phyloP scores from a whole-genome alignment of 2,329 filamentous ascomycete species.

The Pyrenochaeta sp. region DNA sequence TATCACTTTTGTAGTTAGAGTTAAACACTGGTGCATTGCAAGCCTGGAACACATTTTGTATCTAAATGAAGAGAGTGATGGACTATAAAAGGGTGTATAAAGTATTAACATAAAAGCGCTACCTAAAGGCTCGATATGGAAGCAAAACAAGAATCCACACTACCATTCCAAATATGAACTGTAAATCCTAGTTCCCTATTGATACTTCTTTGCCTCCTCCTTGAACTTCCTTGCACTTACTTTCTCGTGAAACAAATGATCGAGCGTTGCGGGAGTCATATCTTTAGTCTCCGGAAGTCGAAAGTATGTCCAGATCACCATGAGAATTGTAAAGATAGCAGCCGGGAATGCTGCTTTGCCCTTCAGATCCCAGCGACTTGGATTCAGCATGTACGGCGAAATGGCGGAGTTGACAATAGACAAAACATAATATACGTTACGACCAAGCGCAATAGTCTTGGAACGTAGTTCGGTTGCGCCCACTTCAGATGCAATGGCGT shows the following conservation, averaged over 20 bases:
- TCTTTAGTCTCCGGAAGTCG: slow-evolving; percentile 78
- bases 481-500: slow-evolving; percentile 82
- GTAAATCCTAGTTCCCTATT: too few relatives aligned
- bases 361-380: slow-evolving; percentile 62
- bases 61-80: too few relatives aligned
- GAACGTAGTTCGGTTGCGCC: slow-evolving; percentile 81
- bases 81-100: too few relatives aligned
- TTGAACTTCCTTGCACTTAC: slow-evolving; percentile 22
- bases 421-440: slow-evolving; percentile 76
- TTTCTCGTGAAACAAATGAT: slow-evolving; percentile 74
- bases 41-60: too few relatives aligned
- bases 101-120: too few relatives aligned
- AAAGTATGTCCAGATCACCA: slow-evolving; percentile 76
- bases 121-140: too few relatives aligned
- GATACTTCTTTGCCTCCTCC: background rate
- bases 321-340: slow-evolving; percentile 75
- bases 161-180: too few relatives aligned
- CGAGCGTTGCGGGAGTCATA: slow-evolving; percentile 82
- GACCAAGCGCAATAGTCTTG: slow-evolving; percentile 85
- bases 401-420: slow-evolving; percentile 71
- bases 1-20: too few relatives aligned
- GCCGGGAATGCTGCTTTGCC: slow-evolving; percentile 80
- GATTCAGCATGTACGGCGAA: slow-evolving; percentile 19
- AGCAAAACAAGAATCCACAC: too few relatives aligned
- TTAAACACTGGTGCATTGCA: too few relatives aligned